phyloP scores from a whole-genome alignment of 805 yeast genomes.

The Candida ipomoeae region DNA sequence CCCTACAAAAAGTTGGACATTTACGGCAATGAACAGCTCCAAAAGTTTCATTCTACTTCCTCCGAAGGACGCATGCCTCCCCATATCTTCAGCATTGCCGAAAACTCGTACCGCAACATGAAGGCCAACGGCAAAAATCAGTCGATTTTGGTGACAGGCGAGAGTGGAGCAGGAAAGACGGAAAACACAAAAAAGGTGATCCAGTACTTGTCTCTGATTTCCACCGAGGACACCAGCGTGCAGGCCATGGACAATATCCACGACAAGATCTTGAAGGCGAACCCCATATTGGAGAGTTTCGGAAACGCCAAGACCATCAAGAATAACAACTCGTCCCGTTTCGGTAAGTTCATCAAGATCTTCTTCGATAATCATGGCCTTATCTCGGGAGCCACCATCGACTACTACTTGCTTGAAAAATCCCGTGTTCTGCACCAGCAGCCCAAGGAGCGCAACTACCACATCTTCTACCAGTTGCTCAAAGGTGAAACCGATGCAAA shows the following conservation, averaged over 20 bases:
- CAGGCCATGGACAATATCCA: constrained; percentile 50
- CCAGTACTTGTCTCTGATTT: constrained; percentile 81
- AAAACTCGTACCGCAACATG: constrained; percentile 76
- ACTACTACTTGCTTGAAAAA: constrained; percentile 91
- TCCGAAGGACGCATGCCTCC: constrained; percentile 49
- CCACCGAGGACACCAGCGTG: constrained; percentile 27
- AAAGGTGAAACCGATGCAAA: constrained; percentile 54
- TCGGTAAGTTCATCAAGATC: constrained; percentile 92
- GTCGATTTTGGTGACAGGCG: constrained; percentile 95
- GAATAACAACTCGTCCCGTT: constrained; percentile 91
- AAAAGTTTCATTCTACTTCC: constrained; percentile 44
- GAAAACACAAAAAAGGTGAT: constrained; percentile 94
- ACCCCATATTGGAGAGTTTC: constrained; percentile 92
- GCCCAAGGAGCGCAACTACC: constrained; percentile 81
- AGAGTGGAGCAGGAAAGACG: constrained; percentile 98
- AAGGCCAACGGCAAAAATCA: constrained; percentile 70
- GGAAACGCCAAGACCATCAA: constrained; percentile 96
- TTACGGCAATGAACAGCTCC: constrained; percentile 57
- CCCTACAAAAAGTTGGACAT: constrained; percentile 78
- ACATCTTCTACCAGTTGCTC: constrained; percentile 83
- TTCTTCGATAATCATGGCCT: constrained; percentile 61
- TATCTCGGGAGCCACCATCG: constrained; percentile 86
- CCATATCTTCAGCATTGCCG: constrained; percentile 88
- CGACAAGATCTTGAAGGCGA: constrained; percentile 82
- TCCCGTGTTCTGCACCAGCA: constrained; percentile 84